Percentiles rank a stretch among this genome's conserved stretches.
phyloP scores from a whole-genome alignment of 2,329 filamentous ascomycete species.

The Verticillium nonalfalfae region DNA sequence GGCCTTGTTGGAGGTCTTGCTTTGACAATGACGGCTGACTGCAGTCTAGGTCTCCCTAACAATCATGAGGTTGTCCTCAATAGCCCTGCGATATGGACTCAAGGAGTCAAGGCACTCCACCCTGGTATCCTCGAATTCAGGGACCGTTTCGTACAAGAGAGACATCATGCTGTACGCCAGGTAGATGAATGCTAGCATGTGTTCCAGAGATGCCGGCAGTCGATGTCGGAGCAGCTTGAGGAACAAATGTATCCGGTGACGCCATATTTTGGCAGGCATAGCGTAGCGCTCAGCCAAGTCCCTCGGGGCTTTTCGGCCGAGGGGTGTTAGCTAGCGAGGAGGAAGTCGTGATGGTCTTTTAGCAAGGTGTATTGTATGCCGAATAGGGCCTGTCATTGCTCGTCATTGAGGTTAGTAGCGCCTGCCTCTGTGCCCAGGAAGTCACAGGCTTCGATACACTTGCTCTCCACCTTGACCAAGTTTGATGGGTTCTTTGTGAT shows the following conservation, averaged over 20 bases:
- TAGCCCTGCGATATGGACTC: constrained; percentile 79
- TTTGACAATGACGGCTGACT: constrained; percentile 79
- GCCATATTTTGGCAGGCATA: constrained; percentile 93
- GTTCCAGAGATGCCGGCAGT: constrained; percentile 71
- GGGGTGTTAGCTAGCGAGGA: constrained; percentile 81
- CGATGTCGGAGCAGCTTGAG: constrained; percentile 70
- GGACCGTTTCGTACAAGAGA: constrained; percentile 77
- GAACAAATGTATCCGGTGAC: constrained; percentile 83
- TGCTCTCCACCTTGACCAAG: constrained; percentile 77
- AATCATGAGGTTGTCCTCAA: constrained; percentile 72
- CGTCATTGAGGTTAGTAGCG: constrained; percentile 40
- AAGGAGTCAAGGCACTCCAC: constrained; percentile 88
- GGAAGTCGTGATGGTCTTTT: constrained; percentile 81
- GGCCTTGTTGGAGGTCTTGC: constrained; percentile 68
- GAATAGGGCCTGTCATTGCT: constrained; percentile 82
- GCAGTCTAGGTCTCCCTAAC: constrained; percentile 77
- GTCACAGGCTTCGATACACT: constrained; percentile 76
- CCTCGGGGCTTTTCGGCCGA: constrained; percentile 63
- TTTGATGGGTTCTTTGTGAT: constrained; percentile 7
- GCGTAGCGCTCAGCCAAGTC: constrained; percentile 72
- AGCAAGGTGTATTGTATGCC: constrained; percentile 74
- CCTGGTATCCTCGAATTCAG: constrained; percentile 81
- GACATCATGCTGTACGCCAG: constrained; percentile 87
- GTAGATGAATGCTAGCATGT: constrained; percentile 90
- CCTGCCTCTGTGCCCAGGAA: constrained; percentile 6